Evolutionary conservation across 768 basidiomycete species (phyloP).

Genomic region (Pisolithus sp.): DNA sequence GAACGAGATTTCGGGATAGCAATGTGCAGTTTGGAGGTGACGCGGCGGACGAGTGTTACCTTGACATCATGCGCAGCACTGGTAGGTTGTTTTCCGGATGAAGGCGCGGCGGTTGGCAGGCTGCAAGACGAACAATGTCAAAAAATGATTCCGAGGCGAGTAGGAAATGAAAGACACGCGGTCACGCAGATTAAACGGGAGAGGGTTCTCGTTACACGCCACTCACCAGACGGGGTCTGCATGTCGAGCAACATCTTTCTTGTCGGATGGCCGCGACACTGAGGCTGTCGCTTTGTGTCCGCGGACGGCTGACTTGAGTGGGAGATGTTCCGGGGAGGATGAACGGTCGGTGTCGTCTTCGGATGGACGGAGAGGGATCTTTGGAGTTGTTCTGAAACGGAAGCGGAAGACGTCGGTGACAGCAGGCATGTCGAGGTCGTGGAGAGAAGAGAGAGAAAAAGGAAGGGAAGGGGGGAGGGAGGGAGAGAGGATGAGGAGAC

Average conservation of each 20-base stretch:
- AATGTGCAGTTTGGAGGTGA: conserved; percentile 24
- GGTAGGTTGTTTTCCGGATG: neutral
- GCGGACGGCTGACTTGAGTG: neutral
- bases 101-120: neutral
- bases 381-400: conserved; percentile 10
- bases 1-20: conserved; percentile 8
- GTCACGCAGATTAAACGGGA: too few relatives aligned
- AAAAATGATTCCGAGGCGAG: too few relatives aligned
- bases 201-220: too few relatives aligned
- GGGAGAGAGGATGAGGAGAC: too few relatives aligned
- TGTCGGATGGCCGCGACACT: too few relatives aligned
- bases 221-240: neutral
- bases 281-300: neutral
- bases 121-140: neutral
- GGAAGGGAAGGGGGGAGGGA: neutral
- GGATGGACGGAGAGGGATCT: neutral
- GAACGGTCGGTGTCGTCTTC: conserved; percentile 22
- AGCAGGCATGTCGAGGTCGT: conserved; percentile 2
- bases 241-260: neutral
- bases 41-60: conserved; percentile 22
- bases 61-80: conserved; percentile 2
- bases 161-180: too few relatives aligned
- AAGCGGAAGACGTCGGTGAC: conserved; percentile 13
- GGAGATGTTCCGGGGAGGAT: conserved; percentile 11
- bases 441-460: neutral